Percentiles rank a stretch among this genome's conserved stretches.
Conservation (phyloP, 2,329 filamentous ascomycete species). For the Rhynchosporium graminicola region DNA sequence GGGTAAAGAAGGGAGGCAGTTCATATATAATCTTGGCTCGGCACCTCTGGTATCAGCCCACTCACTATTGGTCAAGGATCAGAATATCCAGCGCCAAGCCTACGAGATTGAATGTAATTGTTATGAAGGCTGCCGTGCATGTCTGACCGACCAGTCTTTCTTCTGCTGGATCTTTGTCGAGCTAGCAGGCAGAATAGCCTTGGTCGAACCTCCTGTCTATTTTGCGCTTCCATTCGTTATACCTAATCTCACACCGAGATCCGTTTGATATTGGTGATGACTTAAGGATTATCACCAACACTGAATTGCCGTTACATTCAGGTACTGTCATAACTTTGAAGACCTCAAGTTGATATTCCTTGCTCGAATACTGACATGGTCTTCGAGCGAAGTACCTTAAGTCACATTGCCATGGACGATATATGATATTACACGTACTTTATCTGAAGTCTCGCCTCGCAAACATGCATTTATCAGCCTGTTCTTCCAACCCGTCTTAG, state of each 20-base stretch:
- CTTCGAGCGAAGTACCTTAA: background rate
- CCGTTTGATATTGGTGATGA: constrained; percentile 1
- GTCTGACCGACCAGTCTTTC: constrained; percentile 15
- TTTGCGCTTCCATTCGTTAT: constrained; percentile 1
- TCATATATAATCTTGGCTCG: constrained; percentile 18
- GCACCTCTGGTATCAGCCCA: constrained; percentile 17
- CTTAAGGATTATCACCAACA: constrained; percentile 11
- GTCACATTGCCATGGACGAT: constrained; percentile 3
- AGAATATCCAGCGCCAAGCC: constrained; percentile 23
- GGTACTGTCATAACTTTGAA: background rate
- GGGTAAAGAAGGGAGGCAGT: constrained; percentile 24
- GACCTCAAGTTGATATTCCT: background rate
- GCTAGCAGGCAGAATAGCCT: constrained; percentile 22
- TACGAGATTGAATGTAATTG: constrained; percentile 20
- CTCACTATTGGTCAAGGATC: constrained; percentile 18
- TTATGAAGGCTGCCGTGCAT: constrained; percentile 18
- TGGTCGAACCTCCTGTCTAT: constrained; percentile 5
- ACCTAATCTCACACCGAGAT: background rate
- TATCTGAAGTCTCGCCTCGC: constrained; percentile 15
- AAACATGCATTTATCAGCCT: constrained; percentile 21
- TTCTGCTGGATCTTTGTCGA: constrained; percentile 1
- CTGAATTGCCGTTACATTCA: background rate
- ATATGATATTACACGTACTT: constrained; percentile 17
- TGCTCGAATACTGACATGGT: background rate
- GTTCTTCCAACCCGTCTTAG: constrained; percentile 11